Percentiles rank a stretch among this genome's conserved stretches.
Conservation (phyloP, 768 basidiomycete species). For the Rhizopogon sp. region DNA sequence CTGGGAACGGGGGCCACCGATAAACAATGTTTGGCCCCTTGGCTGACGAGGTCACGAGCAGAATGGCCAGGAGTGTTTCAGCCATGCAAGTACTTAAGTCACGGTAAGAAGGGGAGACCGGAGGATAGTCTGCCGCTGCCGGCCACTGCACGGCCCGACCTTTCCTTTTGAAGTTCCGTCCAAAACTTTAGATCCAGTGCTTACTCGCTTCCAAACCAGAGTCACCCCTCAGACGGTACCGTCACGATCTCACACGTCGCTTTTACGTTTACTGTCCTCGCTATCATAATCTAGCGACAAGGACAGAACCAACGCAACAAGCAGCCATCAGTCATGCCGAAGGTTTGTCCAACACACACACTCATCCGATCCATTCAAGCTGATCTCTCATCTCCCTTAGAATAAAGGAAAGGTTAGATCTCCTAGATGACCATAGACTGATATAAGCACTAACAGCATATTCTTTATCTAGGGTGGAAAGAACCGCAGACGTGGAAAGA, state of each 20-base stretch:
- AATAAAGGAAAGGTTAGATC: conserved; percentile 71
- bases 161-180: not conserved
- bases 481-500: conserved; percentile 99
- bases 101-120: not conserved
- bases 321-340: conserved; percentile 38
- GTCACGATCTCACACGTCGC: not conserved
- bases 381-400: conserved; percentile 25
- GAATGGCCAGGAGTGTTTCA: conserved; percentile 72
- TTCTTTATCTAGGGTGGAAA: conserved; percentile 77
- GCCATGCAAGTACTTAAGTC: conserved; percentile 33
- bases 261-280: not conserved
- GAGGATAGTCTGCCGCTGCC: not conserved
- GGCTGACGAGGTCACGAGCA: conserved; percentile 82
- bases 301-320: conserved; percentile 11
- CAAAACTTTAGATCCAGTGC: not conserved
- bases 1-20: conserved; percentile 78
- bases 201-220: not conserved
- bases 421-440: not conserved
- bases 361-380: conserved; percentile 9
- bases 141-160: not conserved
- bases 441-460: not conserved
- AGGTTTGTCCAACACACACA: conserved; percentile 29
- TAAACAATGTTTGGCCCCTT: conserved; percentile 77
- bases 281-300: conserved; percentile 1
- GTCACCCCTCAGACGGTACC: not conserved